These are phyloP conservation scores for Ogataea haglerorum DNA, from an alignment of 805 yeast genomes.

Conservation along the genomic window DNA sequence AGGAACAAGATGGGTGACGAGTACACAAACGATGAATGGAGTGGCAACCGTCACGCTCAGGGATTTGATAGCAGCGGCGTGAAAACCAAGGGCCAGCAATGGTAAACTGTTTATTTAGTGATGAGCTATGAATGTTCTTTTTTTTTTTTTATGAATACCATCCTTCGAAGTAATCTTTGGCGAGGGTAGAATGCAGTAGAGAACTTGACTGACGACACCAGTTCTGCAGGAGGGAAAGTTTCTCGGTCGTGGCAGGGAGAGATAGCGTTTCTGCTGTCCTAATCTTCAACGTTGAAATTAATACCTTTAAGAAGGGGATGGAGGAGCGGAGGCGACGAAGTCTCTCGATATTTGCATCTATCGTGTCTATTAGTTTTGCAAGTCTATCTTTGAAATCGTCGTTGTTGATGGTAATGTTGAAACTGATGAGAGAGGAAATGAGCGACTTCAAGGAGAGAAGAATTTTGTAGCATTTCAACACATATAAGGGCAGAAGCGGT, in stretches of 20 bases:
- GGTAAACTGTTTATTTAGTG: conserved; percentile 5
- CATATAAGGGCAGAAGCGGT: conserved; percentile 25
- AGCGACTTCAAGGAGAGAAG: conserved; percentile 18
- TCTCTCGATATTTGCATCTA: conserved; percentile 16
- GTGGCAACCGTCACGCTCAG: conserved; percentile 11
- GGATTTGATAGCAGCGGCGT: conserved; percentile 13
- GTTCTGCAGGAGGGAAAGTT: conserved; percentile 3
- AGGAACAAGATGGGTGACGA: conserved; percentile 15
- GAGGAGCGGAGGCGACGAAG: conserved; percentile 18
- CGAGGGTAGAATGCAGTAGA: conserved; percentile 14
- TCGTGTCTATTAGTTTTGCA: conserved; percentile 23
- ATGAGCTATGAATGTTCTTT: conserved; percentile 1
- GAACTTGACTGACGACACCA: conserved; percentile 25
- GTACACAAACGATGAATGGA: conserved; percentile 4
- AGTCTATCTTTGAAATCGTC: conserved; percentile 26
- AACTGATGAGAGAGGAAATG: conserved; percentile 20
- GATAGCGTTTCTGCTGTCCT: conserved; percentile 7
- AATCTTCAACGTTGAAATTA: conserved; percentile 9
- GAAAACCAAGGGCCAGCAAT: conserved; percentile 3
- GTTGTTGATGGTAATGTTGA: conserved; percentile 20
- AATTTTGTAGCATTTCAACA: conserved; percentile 27
- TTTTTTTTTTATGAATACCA: conserved; percentile 21
- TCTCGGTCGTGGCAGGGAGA: conserved; percentile 3
- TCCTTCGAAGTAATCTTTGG: conserved; percentile 27
- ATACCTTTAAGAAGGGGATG: conserved; percentile 17